These are phyloP conservation scores for Fraxinus paxiana DNA, from an alignment of 305 asterid genomes.

Conservation along the genomic window DNA sequence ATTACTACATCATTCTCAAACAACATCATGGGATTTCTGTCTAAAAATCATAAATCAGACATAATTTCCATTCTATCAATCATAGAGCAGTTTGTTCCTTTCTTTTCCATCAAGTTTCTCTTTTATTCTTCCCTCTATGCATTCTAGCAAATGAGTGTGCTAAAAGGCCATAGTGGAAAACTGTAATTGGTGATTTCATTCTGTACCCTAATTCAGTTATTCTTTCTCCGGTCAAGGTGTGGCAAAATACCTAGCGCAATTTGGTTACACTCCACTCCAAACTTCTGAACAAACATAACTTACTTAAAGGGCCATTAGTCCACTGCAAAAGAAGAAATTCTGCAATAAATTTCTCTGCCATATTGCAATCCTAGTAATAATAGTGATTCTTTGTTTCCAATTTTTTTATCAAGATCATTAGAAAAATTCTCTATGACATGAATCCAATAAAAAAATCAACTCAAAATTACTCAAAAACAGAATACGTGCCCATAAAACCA, in stretches of 20 bases:
- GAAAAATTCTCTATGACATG: neutral
- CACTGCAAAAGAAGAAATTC: neutral
- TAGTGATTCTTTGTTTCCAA: neutral
- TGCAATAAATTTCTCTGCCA: neutral
- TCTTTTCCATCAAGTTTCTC: neutral
- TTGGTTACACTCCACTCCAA: neutral
- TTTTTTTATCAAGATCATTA: neutral
- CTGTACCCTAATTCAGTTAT: neutral
- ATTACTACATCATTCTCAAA: slow-evolving; percentile 14
- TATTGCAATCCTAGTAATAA: neutral
- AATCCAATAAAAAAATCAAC: neutral
- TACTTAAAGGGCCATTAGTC: neutral
- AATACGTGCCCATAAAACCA: neutral
- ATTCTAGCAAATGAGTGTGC: neutral
- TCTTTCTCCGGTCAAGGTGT: neutral
- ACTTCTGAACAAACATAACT: neutral
- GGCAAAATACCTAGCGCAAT: neutral
- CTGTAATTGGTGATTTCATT: neutral
- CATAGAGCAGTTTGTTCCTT: neutral
- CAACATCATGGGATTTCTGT: neutral
- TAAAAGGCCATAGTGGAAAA: neutral
- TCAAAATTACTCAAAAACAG: neutral
- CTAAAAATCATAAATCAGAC: neutral
- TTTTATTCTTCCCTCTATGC: neutral
- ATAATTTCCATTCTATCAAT: neutral